Base-by-base conservation (phyloP, 768 basidiomycete genomes). In the Mycena amicta region DNA sequence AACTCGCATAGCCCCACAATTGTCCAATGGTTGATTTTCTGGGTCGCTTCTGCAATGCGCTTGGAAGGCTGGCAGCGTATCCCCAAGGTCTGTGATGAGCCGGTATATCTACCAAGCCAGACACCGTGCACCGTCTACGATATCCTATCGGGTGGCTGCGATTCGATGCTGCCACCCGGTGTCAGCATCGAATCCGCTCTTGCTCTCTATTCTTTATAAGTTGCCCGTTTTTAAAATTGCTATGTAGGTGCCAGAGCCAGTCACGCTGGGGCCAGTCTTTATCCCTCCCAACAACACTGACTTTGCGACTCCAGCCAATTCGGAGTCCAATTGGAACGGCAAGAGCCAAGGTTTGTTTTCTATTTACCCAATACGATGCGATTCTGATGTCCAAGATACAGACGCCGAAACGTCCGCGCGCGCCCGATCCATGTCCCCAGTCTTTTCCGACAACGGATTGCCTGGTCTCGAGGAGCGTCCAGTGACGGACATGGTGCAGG, bases 21-120 rank as follows among this genome's bases (percentile, higher is more conserved):
- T 49, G 62, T 81, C 53, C 81, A 85, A 68, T 71, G 74, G 57
- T 67, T 87, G 22, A 68, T 75, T 6, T 86, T 78, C 67, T 88
- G 86, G 85, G 67, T 83, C 49, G 75, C 75, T 33, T 84, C 84
- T 50, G 79, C 83, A 11, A 79, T 82, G 77, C 73, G 70, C 0
- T 65, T 77, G 37, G 60, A 66, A 22, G 73, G 71, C 16, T 72
- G 70, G 39, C 71, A 69, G 28, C 47, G 50, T 15, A 67, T 74
- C 55, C 79, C 77, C 3, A 72, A 77, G 73, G 81, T 81, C 64
- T 57, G 78, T 77, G 59, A 62, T 47, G 69, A 68, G 47, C 59
- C 59, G 53, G 25, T 55, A 30, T 60, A 63, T 53, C 37, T 56
- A 57, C 55, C 58, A 39, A 57, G 30, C 59, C 66, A 66, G 37